Evolutionary conservation across 257 asterid species (phyloP).

Genomic region (Solanum etuberosum): DNA sequence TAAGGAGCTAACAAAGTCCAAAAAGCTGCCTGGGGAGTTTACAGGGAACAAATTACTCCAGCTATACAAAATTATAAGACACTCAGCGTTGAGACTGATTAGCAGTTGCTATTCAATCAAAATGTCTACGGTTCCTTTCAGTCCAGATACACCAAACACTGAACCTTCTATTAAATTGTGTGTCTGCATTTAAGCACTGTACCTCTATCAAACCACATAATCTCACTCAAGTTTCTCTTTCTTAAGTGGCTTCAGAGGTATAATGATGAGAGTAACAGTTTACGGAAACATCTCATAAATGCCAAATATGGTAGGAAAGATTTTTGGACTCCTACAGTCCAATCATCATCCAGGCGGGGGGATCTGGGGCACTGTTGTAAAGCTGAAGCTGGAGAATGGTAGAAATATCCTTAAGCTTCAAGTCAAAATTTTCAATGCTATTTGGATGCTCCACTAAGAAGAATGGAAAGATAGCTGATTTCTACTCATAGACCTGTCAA

Average conservation of each 20-base stretch:
- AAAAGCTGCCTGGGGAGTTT: background rate
- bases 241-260: background rate
- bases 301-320: background rate
- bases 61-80: background rate
- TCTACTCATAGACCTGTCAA: background rate
- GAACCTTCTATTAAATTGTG: background rate
- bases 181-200: background rate
- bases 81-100: background rate
- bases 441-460: background rate
- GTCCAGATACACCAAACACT: background rate
- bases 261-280: background rate
- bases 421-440: background rate
- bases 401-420: background rate
- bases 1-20: background rate
- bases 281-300: background rate
- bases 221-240: background rate
- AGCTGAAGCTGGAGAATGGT: background rate
- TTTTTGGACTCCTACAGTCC: background rate
- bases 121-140: background rate
- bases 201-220: background rate
- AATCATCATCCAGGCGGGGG: background rate
- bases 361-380: background rate
- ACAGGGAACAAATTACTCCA: background rate
- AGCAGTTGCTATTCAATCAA: background rate
- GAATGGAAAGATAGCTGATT: background rate